Conservation (phyloP, 257 asterid genomes). For the Nicotiana noctiflora region DNA sequence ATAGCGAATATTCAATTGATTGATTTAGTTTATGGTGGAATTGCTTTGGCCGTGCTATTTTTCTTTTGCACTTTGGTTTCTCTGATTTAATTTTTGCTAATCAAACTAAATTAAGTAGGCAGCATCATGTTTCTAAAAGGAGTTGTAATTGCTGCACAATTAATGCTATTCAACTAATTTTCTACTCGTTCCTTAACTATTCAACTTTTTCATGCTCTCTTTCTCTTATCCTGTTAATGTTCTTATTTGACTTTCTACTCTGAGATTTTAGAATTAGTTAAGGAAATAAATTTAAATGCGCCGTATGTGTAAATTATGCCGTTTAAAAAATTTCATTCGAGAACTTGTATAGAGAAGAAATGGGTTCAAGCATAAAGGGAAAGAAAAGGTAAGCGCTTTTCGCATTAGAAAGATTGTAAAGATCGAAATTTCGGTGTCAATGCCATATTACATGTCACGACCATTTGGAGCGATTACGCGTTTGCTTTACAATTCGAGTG, state of each 20-base stretch:
- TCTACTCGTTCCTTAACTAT: not conserved
- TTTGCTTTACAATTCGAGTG: not conserved
- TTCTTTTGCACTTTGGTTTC: not conserved
- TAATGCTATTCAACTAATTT: not conserved
- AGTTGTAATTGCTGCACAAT: not conserved
- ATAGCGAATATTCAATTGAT: slow-evolving; percentile 1
- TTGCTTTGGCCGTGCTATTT: not conserved
- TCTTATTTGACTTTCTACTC: no score
- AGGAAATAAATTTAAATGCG: not conserved
- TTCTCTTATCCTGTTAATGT: not conserved
- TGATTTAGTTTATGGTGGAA: not conserved
- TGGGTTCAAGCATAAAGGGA: not conserved
- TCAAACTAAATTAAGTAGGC: not conserved
- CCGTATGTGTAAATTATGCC: not conserved
- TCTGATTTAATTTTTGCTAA: not conserved
- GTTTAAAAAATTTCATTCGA: not conserved
- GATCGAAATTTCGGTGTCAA: not conserved
- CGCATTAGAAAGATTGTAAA: not conserved
- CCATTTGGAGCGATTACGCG: not conserved
- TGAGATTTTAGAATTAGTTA: no score
- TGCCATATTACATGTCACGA: not conserved
- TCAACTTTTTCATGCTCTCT: not conserved
- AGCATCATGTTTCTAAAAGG: not conserved
- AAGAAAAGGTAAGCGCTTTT: not conserved
- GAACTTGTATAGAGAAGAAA: not conserved